These are phyloP conservation scores for Cercospora sp. DNA, from an alignment of 2,329 filamentous ascomycete species.

Conservation along the genomic window DNA sequence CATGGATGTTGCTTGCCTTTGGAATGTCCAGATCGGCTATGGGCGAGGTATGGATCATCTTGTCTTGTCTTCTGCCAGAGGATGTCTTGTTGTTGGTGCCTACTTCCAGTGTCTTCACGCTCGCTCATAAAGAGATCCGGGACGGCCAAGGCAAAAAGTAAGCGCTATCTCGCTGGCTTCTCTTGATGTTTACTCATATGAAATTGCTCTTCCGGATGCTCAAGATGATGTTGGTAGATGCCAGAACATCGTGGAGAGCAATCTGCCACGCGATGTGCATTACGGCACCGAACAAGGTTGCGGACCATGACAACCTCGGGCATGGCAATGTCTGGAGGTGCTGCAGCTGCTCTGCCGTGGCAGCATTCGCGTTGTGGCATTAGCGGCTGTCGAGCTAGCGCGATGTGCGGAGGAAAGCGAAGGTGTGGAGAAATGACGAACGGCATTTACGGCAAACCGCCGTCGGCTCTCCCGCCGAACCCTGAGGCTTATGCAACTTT, in stretches of 20 bases:
- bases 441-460: slow-evolving; percentile 15
- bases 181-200: background rate
- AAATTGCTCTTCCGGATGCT: background rate
- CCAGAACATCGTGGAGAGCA: background rate
- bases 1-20: slow-evolving; percentile 20
- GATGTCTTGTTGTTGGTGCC: background rate
- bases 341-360: background rate
- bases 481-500: slow-evolving; percentile 3
- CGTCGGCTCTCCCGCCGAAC: background rate
- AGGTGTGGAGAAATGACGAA: background rate
- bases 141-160: background rate
- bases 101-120: background rate
- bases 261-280: background rate
- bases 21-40: slow-evolving; percentile 35
- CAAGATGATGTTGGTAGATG: background rate
- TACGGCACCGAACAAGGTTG: background rate
- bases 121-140: background rate
- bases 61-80: slow-evolving; percentile 9
- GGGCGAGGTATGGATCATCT: slow-evolving; percentile 32
- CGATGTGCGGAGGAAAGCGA: background rate
- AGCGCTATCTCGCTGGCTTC: background rate
- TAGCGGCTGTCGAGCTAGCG: background rate
- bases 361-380: background rate
- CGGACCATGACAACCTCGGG: slow-evolving; percentile 22
- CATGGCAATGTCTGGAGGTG: slow-evolving; percentile 10